Percentiles rank a stretch among this genome's conserved stretches.
Conservation (phyloP, 2,329 filamentous ascomycete species). For the Parasarocladium wereldwijsianum region DNA sequence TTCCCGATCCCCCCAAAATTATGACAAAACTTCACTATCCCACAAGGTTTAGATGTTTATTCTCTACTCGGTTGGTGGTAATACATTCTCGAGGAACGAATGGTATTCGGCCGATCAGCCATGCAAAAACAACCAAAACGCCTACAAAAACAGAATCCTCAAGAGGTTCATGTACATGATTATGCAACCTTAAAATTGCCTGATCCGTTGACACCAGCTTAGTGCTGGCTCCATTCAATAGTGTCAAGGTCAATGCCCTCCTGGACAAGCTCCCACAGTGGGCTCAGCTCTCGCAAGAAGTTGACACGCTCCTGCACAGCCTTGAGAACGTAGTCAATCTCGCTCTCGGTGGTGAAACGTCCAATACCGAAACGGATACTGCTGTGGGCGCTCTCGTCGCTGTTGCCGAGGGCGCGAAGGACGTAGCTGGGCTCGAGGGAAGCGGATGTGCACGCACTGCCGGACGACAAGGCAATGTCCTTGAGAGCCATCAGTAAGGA, state of each 20-base stretch:
- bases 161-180: conserved; percentile 7
- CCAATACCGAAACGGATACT: conserved; percentile 97
- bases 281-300: conserved; percentile 88
- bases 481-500: conserved; percentile 97
- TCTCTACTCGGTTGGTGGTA: too few relatives aligned
- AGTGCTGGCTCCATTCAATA: conserved; percentile 98
- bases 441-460: conserved; percentile 91
- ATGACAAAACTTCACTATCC: too few relatives aligned
- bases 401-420: conserved; percentile 82
- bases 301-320: conserved; percentile 81
- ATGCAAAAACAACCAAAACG: too few relatives aligned
- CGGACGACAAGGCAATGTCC: conserved; percentile 92
- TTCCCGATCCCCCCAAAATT: too few relatives aligned
- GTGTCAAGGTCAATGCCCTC: conserved; percentile 91
- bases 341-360: conserved; percentile 83
- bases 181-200: conserved; percentile 4
- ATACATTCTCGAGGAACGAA: too few relatives aligned
- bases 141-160: too few relatives aligned
- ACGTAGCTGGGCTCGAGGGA: conserved; percentile 96
- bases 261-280: conserved; percentile 94
- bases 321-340: conserved; percentile 96
- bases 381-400: conserved; percentile 93
- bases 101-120: too few relatives aligned
- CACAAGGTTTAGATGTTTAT: too few relatives aligned
- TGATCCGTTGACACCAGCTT: conserved; percentile 13